Evolutionary conservation across 139 green algal genomes (phyloP), one percentile per base, ranked within the genome.

Genomic region (Pleodorina starrii): DNA sequence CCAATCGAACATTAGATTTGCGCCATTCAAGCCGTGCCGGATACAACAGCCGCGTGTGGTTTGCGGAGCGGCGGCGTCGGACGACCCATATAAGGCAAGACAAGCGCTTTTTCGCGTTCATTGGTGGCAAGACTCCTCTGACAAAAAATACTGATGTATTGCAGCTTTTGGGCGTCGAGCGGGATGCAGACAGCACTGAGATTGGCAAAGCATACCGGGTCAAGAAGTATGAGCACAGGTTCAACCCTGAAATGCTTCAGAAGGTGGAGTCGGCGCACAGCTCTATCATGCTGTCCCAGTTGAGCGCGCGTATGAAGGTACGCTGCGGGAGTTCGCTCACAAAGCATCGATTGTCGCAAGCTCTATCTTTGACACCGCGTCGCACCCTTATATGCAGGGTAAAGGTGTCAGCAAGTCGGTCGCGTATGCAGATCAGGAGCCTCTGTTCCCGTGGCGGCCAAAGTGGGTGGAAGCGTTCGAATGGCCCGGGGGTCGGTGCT

Each of bases 371-470:
- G n/a, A n/a, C n/a, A n/a, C n/a, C n/a, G n/a, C n/a, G n/a, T n/a
- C n/a, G n/a, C n/a, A n/a, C n/a, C n/a, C n/a, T n/a, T n/a, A n/a
- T n/a, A 5, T 89, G 88, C 85, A 81, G 48, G 79, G 73, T 27
- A 90, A 90, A 46, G 84, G 69, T 1, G 78, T 93, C 38, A 76
- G 81, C 57, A 93, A 90, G 57, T 78, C 84, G 0, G 81, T 95
- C 38, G 88, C 86, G 7, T 94, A 92, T 51, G 93, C 93, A 25
- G 93, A 95, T 87, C 78, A 54, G 12, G 93, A 95, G 89, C 90
- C 89, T 0, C 89, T 95, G 35, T 95, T 95, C 63, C 93, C 93
- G 2, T 95, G 93, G 93, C 60, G 85, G 60, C 93, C 93, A 51
- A 95, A 94, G 92, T 93, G 66, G 86, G 92, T 77, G 21, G 32